Conservation (phyloP, 768 basidiomycete species). For the Neoboletus magnificus region DNA sequence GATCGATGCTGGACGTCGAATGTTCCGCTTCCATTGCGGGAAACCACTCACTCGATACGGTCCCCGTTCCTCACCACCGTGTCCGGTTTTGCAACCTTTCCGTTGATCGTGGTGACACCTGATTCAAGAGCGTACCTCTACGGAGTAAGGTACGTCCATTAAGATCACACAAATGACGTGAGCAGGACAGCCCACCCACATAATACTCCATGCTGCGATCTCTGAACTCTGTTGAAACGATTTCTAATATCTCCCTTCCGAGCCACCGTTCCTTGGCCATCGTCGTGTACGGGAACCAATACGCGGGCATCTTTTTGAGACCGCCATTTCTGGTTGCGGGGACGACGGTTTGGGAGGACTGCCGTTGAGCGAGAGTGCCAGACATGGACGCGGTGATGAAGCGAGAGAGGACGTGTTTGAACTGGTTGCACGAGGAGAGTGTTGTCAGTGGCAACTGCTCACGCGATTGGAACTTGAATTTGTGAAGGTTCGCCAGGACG, state of each 20-base stretch:
- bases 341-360: constrained; percentile 23
- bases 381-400: constrained; percentile 53
- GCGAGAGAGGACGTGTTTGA: constrained; percentile 52
- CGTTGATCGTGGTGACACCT: constrained; percentile 94
- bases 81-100: constrained; percentile 75
- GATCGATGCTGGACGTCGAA: not conserved
- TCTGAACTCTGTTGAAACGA: constrained; percentile 91
- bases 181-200: constrained; percentile 47
- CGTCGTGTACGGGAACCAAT: constrained; percentile 92
- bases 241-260: constrained; percentile 81
- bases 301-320: constrained; percentile 79
- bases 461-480: constrained; percentile 27
- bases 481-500: constrained; percentile 30
- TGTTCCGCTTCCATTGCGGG: not conserved
- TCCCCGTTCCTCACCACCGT: constrained; percentile 84
- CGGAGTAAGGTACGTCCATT: not conserved
- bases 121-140: constrained; percentile 77
- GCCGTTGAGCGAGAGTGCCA: constrained; percentile 21
- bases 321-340: constrained; percentile 32
- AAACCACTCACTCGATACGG: constrained; percentile 70
- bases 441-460: constrained; percentile 42
- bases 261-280: constrained; percentile 93
- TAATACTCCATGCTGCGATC: constrained; percentile 96
- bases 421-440: constrained; percentile 51
- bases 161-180: not conserved